Percentiles rank a stretch among this genome's conserved stretches.
Evolutionary conservation across 306 rosid species (phyloP).

Genomic region (Cucumis sativus): Cucumber_9930_V3 NC_026659.2:17455501-17456000

Average conservation of each 20-base stretch:
- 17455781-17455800: slow-evolving; percentile 25
- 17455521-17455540: slow-evolving; percentile 31
- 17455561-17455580: slow-evolving; percentile 43
- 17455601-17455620: slow-evolving; percentile 11
- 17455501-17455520: background rate
- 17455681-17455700: slow-evolving; percentile 22
- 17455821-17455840: slow-evolving; percentile 15
- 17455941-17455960: slow-evolving; percentile 12
- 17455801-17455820: slow-evolving; percentile 22
- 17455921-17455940: slow-evolving; percentile 40
- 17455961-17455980: background rate
- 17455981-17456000: background rate
- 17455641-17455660: slow-evolving; percentile 15
- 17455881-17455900: slow-evolving; percentile 34
- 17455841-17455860: slow-evolving; percentile 14
- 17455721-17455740: slow-evolving; percentile 31
- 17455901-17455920: slow-evolving; percentile 35
- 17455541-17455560: slow-evolving; percentile 50
- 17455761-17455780: slow-evolving; percentile 26
- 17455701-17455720: slow-evolving; percentile 11
- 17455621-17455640: slow-evolving; percentile 11
- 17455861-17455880: slow-evolving; percentile 31
- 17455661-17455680: slow-evolving; percentile 20
- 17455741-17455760: slow-evolving; percentile 35
- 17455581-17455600: slow-evolving; percentile 17